Evolutionary conservation across 2,329 filamentous ascomycete genomes (phyloP).

Genomic region (Ophiostoma ips): DNA sequence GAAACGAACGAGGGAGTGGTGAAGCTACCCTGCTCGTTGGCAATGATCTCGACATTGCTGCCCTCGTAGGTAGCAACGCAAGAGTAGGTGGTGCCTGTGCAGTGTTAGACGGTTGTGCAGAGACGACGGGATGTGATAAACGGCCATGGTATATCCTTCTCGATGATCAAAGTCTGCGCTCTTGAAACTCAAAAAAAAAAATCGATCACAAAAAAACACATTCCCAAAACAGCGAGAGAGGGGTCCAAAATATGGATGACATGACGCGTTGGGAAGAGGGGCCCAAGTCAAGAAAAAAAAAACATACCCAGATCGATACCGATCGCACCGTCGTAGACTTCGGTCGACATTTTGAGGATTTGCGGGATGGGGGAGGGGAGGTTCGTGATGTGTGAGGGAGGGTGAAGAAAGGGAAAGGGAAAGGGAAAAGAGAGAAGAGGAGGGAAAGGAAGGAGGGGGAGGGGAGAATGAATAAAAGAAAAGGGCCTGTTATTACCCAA

Average conservation of each 20-base stretch:
- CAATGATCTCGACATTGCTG: constrained; percentile 99
- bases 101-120: background rate
- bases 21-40: constrained; percentile 99
- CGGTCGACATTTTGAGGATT: constrained; percentile 60
- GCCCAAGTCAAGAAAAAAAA: background rate
- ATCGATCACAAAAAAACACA: too few relatives aligned
- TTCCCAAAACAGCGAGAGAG: too few relatives aligned
- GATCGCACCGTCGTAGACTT: constrained; percentile 99
- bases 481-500: too few relatives aligned
- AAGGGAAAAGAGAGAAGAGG: constrained; percentile 2
- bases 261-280: too few relatives aligned
- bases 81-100: constrained; percentile 91
- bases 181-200: too few relatives aligned
- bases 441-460: background rate
- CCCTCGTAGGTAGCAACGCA: constrained; percentile 99
- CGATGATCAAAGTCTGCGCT: background rate
- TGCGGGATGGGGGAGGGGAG: background rate
- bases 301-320: constrained; percentile 96
- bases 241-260: too few relatives aligned
- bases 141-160: background rate
- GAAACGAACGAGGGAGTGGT: constrained; percentile 98
- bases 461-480: background rate
- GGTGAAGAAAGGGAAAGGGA: background rate
- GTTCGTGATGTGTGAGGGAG: background rate
- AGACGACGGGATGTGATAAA: too few relatives aligned